Conservation (phyloP, 371 early-diverging fungal species). For the Mortierella sp. region DNA sequence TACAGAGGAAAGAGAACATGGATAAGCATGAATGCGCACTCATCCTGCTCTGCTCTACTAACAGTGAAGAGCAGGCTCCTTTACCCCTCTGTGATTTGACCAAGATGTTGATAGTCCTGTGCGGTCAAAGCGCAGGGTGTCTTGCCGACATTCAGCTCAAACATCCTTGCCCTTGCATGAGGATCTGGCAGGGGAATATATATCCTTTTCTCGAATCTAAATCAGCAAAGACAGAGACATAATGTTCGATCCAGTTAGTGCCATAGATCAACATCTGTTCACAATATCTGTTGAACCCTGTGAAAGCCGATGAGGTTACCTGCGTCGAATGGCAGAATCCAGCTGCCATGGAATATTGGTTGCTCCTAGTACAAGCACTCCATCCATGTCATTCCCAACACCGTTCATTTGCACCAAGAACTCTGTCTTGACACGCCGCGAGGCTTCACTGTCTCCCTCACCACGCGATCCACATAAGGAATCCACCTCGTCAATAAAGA, state of each 20-base stretch:
- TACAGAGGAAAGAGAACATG: neutral
- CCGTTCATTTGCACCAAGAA: slow-evolving; percentile 99
- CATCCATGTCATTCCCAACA: slow-evolving; percentile 93
- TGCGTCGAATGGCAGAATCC: slow-evolving; percentile 92
- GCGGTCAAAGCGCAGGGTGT: slow-evolving; percentile 84
- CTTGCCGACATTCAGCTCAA: slow-evolving; percentile 89
- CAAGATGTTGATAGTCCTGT: slow-evolving; percentile 80
- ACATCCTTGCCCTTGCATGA: slow-evolving; percentile 91
- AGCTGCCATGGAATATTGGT: slow-evolving; percentile 98
- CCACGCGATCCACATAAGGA: slow-evolving; percentile 94
- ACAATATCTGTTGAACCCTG: too few species aligned
- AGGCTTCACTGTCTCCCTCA: slow-evolving; percentile 96
- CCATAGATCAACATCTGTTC: too few species aligned
- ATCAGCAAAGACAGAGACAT: neutral
- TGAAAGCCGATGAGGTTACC: slow-evolving; percentile 58
- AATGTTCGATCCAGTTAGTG: too few species aligned
- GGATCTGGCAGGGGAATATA: slow-evolving; percentile 96
- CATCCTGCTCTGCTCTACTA: neutral
- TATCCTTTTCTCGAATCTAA: slow-evolving; percentile 95
- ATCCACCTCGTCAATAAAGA: slow-evolving; percentile 99
- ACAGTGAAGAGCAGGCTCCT: neutral
- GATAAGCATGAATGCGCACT: neutral
- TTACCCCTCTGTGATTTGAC: slow-evolving; percentile 88
- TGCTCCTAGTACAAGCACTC: slow-evolving; percentile 95
- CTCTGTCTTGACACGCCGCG: slow-evolving; percentile 95